phyloP scores from a whole-genome alignment of 129 eudicot species.

The Pittosporum tobira region DNA sequence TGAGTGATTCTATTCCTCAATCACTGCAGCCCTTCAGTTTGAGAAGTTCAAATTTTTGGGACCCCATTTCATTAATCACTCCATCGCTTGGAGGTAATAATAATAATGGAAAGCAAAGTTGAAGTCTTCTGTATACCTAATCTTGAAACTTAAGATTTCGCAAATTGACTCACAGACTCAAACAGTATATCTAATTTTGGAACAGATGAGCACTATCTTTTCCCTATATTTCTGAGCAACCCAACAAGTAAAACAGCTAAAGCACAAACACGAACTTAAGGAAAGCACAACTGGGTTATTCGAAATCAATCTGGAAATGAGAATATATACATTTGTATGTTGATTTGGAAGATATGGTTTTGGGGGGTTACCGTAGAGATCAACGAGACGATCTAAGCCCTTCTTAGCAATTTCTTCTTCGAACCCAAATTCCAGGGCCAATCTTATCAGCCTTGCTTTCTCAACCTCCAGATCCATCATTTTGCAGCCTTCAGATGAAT shows the following conservation, averaged over 20 bases:
- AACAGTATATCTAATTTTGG: too few relatives aligned
- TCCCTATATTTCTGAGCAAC: not conserved
- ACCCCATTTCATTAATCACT: too few relatives aligned
- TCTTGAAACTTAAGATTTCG: too few relatives aligned
- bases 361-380: conserved; percentile 60
- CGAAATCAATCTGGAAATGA: conserved; percentile 32
- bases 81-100: too few relatives aligned
- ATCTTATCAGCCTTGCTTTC: conserved; percentile 56
- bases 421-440: conserved; percentile 87
- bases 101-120: too few relatives aligned
- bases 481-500: conserved; percentile 3
- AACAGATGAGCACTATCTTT: too few relatives aligned
- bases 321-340: not conserved
- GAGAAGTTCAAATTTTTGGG: too few relatives aligned
- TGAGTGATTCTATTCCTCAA: not conserved
- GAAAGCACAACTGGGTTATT: not conserved
- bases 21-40: too few relatives aligned
- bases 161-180: too few relatives aligned
- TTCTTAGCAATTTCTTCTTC: conserved; percentile 54
- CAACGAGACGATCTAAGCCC: conserved; percentile 72
- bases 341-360: conserved; percentile 5
- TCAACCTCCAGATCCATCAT: conserved; percentile 46
- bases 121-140: too few relatives aligned
- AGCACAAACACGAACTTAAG: not conserved
- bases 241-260: not conserved